Base-by-base conservation (phyloP, 306 rosid genomes). In the Begonia masoniana region DNA sequence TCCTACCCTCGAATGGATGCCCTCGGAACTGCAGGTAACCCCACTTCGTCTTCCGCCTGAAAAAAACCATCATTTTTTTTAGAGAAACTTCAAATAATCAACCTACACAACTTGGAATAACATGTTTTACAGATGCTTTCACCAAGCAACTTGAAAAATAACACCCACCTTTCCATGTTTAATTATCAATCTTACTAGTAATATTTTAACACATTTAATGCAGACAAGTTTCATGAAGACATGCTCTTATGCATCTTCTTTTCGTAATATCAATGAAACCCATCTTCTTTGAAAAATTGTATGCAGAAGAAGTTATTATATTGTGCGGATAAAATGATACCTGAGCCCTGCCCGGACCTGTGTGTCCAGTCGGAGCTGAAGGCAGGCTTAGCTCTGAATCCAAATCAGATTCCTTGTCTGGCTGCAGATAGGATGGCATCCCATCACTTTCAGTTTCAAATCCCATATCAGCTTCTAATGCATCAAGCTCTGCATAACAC, bases 391-490 rank as follows among this genome's bases (percentile, higher is more conserved):
- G 83, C 69, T 92, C 96, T 10, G 84, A 62, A 0, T 92, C 96
- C 50, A 81, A 74, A 70, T 83, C 82, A 10, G 92, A 39, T 70
- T 81, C 96, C 68, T 69, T 82, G 60, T 91, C 99, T 23, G 96
- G 99, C 68, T 86, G 99, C 61, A 92, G 99, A 70, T 92, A 92
- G 15, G 96, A 92, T 42, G 99, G 99, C 52, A 92, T 92, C 41
- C 95, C 99, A 52, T 79, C 82, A 66, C 80, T 62, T 63, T 83
- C 93, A 26, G 82, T 66, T 70, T 91, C 99, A 64, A 70, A 54
- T 72, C 94, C 96, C 97, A 91, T 91, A 75, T 91, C 99, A n/a
- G 68, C 66, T 71, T 91, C 99, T 64, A 91, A 62, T 0, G 96
- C 99, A 61, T 86, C 99, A 42, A 91, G 96, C 73, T 91, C 99